phyloP scores from a whole-genome alignment of 495 filamentous ascomycete species.

The Durotheca rogersii region DNA sequence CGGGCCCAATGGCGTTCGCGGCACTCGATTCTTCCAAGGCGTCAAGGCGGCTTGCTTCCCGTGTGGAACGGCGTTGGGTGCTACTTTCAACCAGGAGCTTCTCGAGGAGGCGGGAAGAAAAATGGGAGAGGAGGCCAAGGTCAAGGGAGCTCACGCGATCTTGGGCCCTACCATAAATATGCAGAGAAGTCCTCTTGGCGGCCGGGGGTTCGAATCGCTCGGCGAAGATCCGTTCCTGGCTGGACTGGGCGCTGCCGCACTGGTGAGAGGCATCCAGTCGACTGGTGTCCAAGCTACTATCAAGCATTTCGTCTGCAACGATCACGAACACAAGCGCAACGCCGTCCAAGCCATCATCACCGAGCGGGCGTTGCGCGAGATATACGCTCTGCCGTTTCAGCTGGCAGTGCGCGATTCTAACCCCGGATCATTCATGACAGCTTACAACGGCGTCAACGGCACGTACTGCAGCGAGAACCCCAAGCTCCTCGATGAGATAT shows the following conservation, averaged over 20 bases:
- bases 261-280: conserved; percentile 69
- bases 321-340: conserved; percentile 72
- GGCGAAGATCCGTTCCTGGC: conserved; percentile 72
- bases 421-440: conserved; percentile 70
- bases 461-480: conserved; percentile 67
- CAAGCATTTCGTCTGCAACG: conserved; percentile 84
- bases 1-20: conserved; percentile 74
- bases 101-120: conserved; percentile 59
- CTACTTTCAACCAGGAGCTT: conserved; percentile 68
- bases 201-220: conserved; percentile 76
- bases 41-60: conserved; percentile 67
- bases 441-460: conserved; percentile 76
- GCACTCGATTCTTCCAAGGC: conserved; percentile 72
- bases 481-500: conserved; percentile 60
- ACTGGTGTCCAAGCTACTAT: conserved; percentile 69
- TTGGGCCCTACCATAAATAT: conserved; percentile 77
- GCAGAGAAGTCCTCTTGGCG: conserved; percentile 73
- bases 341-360: conserved; percentile 67
- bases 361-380: conserved; percentile 70
- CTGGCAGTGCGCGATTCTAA: conserved; percentile 64
- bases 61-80: conserved; percentile 66
- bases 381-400: conserved; percentile 75
- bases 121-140: conserved; percentile 68
- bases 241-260: conserved; percentile 64
- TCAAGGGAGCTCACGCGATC: conserved; percentile 69